Evolutionary conservation across 169 alveolate genomes (phyloP), one percentile per base, ranked within the genome.

Genomic region (Plasmodium fragile): DNA sequence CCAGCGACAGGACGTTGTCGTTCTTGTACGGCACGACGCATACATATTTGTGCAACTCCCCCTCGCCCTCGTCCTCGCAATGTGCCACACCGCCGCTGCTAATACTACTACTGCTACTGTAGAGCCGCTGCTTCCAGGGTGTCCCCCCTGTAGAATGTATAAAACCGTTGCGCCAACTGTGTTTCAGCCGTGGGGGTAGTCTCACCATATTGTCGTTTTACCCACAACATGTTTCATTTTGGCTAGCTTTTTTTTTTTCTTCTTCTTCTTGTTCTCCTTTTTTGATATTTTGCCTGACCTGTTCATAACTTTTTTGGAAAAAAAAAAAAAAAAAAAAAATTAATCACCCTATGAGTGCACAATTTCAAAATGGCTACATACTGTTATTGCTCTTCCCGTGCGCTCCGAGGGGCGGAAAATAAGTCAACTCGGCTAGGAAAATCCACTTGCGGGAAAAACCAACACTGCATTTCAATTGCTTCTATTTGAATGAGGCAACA

Each of bases 1-100:
- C 94, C 30, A 89, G 34, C 71, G 90, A 18, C 7, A 89, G 72
- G 6, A 79, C 49, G 52, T 77, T 79, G 72, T 89, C 94, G 81
- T 78, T 78, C 72, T 89, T 89, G 36, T 89, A 79, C 7, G 94
- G 94, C 32, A 89, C 94, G 36, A 89, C n/a, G 32, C 94, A 89
- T 7, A 73, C 81, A 36, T 89, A 89, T 52, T 89, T 89, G 71
- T 89, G 70, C 41, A 65, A 5, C 13, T 28, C 75, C 16, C 75
- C 75, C 16, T 78, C 90, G 18, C 43, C 81, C 49, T 78, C 90
- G 18, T 65, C 81, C 49, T 59, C 59, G 55, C 52, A 43, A 25
- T 18, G 41, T 89, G 71, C 65, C 34, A 73, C 39, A 52, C 10
- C 13, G 52, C 32, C n/a, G 71, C 25, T 72, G 28, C 55, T 16